Base-by-base conservation (phyloP, 2,329 filamentous ascomycete species). In the Bipolaris bicolor region DNA sequence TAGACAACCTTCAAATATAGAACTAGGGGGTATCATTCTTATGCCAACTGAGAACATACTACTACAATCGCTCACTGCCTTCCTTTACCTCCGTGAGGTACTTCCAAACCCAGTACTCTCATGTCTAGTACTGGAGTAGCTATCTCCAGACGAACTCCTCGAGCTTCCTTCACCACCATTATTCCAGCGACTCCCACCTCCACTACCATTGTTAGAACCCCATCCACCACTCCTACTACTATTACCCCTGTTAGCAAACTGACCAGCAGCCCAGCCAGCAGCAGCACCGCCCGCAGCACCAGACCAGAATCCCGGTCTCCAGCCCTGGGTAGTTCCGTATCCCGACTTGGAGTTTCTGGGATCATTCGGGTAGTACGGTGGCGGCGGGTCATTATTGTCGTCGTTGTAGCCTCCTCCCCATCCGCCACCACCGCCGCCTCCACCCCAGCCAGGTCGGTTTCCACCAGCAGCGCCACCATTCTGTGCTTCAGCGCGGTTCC, bases 251-350 rank as follows among this genome's bases (percentile, higher is more conserved):
- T 58, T 58, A 3, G 39, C 55, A 13, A 50, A 55, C 33, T 67
- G 83, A 0, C 86, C 86, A 5, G 88, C 87, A 56, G 83, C 72
- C 69, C 91, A 91, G 1, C 82, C 87, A 3, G 88, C 89, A 1
- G 89, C 89, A 5, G 87, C 88, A 43, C 90, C 90, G 15, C 84
- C 84, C 0, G 84, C 82, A n/a, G 85, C 77, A 18, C 89, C 90
- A 16, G 80, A 84, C 89, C 89, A 92, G 76, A 92, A 92, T 1
- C 90, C 90, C 5, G 90, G 89, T 48, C 83, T 82, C 88, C 89
- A 92, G 1, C 81, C 80, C 60, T 84, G 60, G 13, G 58, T 68
- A 2, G 63, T 59, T 9, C 66, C 66, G 40, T 71, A 67, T 47
- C 57, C 56, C 40, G 60, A 52, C 62, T 68, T 43, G 48, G 63